Conservation (phyloP, 208 protist species). For the Wallacemonas sp. region DNA sequence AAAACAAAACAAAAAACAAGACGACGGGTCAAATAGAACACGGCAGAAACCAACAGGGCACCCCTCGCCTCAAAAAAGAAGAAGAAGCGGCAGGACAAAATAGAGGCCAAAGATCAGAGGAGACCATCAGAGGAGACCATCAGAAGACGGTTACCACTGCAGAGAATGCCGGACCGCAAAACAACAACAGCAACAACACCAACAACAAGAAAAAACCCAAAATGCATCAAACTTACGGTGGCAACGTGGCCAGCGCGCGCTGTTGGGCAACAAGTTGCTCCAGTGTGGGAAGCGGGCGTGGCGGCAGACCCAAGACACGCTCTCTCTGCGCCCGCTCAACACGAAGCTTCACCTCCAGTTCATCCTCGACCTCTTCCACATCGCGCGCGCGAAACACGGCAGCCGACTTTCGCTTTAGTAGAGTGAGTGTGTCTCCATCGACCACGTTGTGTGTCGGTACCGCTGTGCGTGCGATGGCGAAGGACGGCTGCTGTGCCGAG, state of each 20-base stretch:
- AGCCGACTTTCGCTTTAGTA: conserved; percentile 32
- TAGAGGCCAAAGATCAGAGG: too few relatives aligned
- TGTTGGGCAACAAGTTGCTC: conserved; percentile 70
- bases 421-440: conserved; percentile 61
- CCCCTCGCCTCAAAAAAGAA: too few relatives aligned
- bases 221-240: too few relatives aligned
- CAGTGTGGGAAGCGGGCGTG: conserved; percentile 52
- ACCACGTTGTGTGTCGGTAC: conserved; percentile 51
- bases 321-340: conserved; percentile 58
- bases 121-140: too few relatives aligned
- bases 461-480: background rate
- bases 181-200: too few relatives aligned
- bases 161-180: too few relatives aligned
- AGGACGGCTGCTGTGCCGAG: conserved; percentile 11
- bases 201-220: too few relatives aligned
- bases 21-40: too few relatives aligned
- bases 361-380: conserved; percentile 38
- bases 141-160: too few relatives aligned
- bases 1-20: too few relatives aligned
- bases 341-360: conserved; percentile 37
- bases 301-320: conserved; percentile 54
- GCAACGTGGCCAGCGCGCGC: conserved; percentile 64
- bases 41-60: too few relatives aligned
- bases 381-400: conserved; percentile 48
- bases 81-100: too few relatives aligned